Evolutionary conservation across 2,329 filamentous ascomycete genomes (phyloP).

Genomic region (Fusarium staphyleae): DNA sequence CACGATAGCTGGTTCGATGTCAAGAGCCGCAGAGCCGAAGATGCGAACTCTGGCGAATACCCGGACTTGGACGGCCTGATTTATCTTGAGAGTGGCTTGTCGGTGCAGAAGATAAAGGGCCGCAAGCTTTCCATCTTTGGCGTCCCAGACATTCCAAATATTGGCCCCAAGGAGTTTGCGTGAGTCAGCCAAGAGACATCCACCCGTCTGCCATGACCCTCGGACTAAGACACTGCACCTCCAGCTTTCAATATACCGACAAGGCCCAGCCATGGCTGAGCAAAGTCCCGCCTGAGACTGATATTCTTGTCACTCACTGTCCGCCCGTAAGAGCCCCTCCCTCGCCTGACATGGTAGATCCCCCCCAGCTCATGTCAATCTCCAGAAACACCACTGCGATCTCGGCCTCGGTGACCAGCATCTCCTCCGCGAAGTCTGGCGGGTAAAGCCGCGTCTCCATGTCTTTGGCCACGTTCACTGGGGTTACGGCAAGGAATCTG

Average conservation of each 20-base stretch:
- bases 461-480: constrained; percentile 88
- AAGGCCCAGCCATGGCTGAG: constrained; percentile 73
- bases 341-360: neutral
- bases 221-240: constrained; percentile 10
- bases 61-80: constrained; percentile 73
- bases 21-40: constrained; percentile 62
- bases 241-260: constrained; percentile 76
- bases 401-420: constrained; percentile 73
- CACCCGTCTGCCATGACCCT: no score
- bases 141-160: constrained; percentile 78
- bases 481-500: constrained; percentile 71
- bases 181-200: constrained; percentile 33
- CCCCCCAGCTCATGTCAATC: constrained; percentile 10
- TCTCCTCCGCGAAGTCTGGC: constrained; percentile 75
- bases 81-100: constrained; percentile 76
- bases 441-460: constrained; percentile 76
- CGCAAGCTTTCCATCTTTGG: constrained; percentile 73
- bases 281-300: constrained; percentile 73
- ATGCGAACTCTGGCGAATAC: constrained; percentile 57
- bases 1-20: constrained; percentile 88
- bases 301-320: constrained; percentile 82
- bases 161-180: constrained; percentile 74
- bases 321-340: constrained; percentile 64
- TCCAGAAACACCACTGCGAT: constrained; percentile 71
- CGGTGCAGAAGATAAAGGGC: constrained; percentile 68